phyloP scores from a whole-genome alignment of 75 land plant species.

The Larix kaempferi region DNA sequence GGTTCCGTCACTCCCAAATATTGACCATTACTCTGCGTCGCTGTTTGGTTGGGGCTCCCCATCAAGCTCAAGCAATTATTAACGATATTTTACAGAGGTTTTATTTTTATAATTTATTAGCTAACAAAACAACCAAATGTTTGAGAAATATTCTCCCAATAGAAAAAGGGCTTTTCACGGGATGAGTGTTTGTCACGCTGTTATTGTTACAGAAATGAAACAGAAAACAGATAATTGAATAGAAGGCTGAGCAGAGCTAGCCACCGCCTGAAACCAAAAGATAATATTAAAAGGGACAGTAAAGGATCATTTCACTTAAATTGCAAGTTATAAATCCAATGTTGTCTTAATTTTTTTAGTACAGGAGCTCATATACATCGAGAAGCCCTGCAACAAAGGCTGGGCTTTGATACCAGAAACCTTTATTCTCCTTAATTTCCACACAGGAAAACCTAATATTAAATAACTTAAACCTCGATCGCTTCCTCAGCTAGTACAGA shows the following conservation, averaged over 20 bases:
- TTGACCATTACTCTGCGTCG: slow-evolving; percentile 26
- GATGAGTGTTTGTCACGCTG: not conserved
- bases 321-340: not conserved
- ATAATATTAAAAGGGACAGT: slow-evolving; percentile 1
- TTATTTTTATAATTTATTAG: not conserved
- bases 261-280: not conserved
- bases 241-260: not conserved
- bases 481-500: not conserved
- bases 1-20: slow-evolving; percentile 90
- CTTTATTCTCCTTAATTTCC: not conserved
- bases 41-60: slow-evolving; percentile 23
- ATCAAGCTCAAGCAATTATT: slow-evolving; percentile 9
- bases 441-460: not conserved
- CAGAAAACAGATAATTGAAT: not conserved
- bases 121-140: not conserved
- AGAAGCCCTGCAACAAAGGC: slow-evolving; percentile 5
- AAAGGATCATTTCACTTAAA: not conserved
- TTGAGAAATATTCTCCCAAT: not conserved
- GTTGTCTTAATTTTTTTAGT: not conserved
- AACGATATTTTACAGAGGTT: not conserved
- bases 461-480: not conserved
- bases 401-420: not conserved
- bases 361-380: slow-evolving; percentile 2
- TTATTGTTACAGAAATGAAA: not conserved
- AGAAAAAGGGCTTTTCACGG: not conserved